Evolutionary conservation across 2,329 filamentous ascomycete species (phyloP).

Genomic region (Penicillium janthinellum): DNA sequence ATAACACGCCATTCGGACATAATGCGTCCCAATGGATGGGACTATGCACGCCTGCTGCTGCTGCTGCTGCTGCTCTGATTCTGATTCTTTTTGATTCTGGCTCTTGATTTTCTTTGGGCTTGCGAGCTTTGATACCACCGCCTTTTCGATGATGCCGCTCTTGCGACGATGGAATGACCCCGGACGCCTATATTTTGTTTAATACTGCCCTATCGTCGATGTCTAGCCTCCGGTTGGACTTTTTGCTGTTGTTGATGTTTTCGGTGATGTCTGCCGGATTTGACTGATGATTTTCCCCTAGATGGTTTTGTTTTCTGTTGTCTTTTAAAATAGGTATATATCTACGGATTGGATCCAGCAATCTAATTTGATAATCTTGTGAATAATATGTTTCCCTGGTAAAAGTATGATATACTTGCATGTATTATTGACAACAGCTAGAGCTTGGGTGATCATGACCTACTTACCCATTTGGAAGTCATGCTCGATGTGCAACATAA

Average conservation of each 20-base stretch:
- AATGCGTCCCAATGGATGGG: background rate
- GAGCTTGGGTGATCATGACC: background rate
- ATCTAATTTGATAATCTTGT: background rate
- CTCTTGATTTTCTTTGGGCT: background rate
- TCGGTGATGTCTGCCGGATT: background rate
- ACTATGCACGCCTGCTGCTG: background rate
- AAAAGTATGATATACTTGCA: background rate
- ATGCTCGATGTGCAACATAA: background rate
- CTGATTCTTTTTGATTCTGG: background rate
- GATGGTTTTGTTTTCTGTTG: background rate
- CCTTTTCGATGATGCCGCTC: conserved; percentile 6
- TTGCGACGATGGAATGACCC: conserved; percentile 19
- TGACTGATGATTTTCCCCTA: background rate
- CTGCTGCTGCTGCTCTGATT: background rate
- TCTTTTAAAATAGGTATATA: background rate
- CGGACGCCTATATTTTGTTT: conserved; percentile 2
- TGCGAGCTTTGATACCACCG: conserved; percentile 10
- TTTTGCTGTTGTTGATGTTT: background rate
- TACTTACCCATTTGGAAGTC: background rate
- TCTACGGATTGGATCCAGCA: background rate
- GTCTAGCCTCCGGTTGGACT: background rate
- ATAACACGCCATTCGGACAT: background rate
- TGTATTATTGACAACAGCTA: background rate
- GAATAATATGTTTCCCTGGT: background rate
- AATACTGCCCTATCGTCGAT: background rate